Evolutionary conservation across 345 rosid species (phyloP), one percentile per base, ranked within the genome.

Genomic region (Microcos paniculata): DNA sequence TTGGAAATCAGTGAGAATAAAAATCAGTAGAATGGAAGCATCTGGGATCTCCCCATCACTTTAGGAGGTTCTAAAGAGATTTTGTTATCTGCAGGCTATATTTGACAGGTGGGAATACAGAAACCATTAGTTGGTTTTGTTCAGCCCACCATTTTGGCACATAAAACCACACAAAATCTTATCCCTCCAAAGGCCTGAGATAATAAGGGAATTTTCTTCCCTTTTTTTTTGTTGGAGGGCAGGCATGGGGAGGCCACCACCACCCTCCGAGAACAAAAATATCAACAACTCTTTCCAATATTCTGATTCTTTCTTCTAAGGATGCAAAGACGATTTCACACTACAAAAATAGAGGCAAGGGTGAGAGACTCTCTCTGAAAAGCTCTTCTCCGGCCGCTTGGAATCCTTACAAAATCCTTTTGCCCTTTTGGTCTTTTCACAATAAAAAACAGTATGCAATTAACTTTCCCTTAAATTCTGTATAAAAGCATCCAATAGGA

Each of bases 241-340:
- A 70, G 70, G 71, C 71, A n/a, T 10, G n/a, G 16, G 10, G 9
- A 42, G 76, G 40, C 70, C 76, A 67, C 42, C 69, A 19, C 48
- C 56, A 31, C 1, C 46, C 45, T 4, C 15, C 38, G 56, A 49
- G 35, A 19, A 35, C 35, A 46, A 8, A 69, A 13, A 63, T 10
- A 30, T 65, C 62, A 59, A 8, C 40, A 35, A 35, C 40, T 31
- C 58, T 63, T 57, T 66, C 62, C 65, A 66, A 70, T 79, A 79
- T 85, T 85, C 83, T 77, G 67, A 68, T 80, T 82, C 84, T 82
- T 71, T 48, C 76, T 78, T 80, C 58, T 1, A 24, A 59, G 71
- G 74, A 76, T 78, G 63, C 72, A 55, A 76, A 67, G 63, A 33
- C 81, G 71, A 62, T 74, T 79, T 85, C 86, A 79, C 81, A 82